Percentiles rank a stretch among this genome's conserved stretches.
These are phyloP conservation scores for Penicillium sp. DNA, from an alignment of 2,329 filamentous ascomycete genomes.

Conservation along the genomic window DNA sequence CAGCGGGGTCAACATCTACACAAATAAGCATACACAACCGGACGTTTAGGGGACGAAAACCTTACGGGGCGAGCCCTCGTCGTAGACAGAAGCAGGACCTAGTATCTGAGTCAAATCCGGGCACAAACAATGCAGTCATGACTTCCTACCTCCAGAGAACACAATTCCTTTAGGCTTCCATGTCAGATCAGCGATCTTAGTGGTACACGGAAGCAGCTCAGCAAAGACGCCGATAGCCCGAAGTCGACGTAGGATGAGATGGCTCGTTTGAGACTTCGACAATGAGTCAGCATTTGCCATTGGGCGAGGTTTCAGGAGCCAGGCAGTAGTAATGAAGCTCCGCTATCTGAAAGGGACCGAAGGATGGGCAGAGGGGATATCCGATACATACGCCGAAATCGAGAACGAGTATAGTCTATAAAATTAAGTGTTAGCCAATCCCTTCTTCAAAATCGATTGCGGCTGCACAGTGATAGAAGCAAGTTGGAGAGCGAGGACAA, in stretches of 20 bases:
- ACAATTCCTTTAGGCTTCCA: slow-evolving; percentile 86
- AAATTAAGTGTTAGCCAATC: slow-evolving; percentile 10
- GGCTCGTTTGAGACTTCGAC: slow-evolving; percentile 15
- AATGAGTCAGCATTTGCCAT: slow-evolving; percentile 9
- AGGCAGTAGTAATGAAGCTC: neutral
- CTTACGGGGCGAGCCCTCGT: slow-evolving; percentile 64
- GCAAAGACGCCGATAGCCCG: slow-evolving; percentile 78
- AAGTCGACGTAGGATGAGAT: slow-evolving; percentile 50
- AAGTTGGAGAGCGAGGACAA: slow-evolving; percentile 8
- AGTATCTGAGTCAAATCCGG: slow-evolving; percentile 9
- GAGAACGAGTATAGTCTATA: slow-evolving; percentile 16
- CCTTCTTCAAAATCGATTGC: neutral
- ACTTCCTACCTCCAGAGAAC: slow-evolving; percentile 55
- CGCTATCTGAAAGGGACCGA: slow-evolving; percentile 2
- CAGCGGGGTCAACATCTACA: slow-evolving; percentile 68
- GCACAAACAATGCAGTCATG: neutral
- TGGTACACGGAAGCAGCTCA: slow-evolving; percentile 85
- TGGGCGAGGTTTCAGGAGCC: neutral
- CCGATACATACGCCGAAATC: slow-evolving; percentile 15
- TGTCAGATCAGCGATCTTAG: slow-evolving; percentile 71
- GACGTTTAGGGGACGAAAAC: neutral
- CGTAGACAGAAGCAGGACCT: slow-evolving; percentile 77
- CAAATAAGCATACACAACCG: neutral
- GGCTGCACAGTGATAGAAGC: neutral
- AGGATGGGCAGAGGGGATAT: neutral